phyloP scores from a whole-genome alignment of 2,329 filamentous ascomycete species.

The Pyricularia sp. region DNA sequence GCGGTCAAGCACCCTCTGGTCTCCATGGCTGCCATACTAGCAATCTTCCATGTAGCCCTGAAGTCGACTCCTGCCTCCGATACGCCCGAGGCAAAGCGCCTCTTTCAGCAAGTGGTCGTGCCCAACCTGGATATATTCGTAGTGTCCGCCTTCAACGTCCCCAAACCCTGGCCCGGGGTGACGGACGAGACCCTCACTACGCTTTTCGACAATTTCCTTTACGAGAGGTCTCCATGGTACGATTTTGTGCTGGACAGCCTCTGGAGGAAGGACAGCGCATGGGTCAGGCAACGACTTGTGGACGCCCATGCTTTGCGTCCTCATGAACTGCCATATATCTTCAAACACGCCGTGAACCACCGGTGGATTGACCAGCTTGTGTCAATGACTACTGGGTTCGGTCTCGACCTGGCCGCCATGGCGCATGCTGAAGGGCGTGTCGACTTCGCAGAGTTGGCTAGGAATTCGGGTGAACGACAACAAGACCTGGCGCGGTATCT shows the following conservation, averaged over 20 bases:
- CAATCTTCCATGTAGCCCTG: constrained; percentile 52
- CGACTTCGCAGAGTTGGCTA: constrained; percentile 70
- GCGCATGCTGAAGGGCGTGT: constrained; percentile 72
- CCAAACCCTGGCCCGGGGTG: constrained; percentile 62
- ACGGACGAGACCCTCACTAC: constrained; percentile 64
- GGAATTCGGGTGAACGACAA: constrained; percentile 52
- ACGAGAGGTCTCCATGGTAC: constrained; percentile 63
- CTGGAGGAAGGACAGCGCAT: constrained; percentile 81
- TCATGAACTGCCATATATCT: constrained; percentile 53
- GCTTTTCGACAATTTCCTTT: constrained; percentile 71
- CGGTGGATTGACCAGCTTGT: constrained; percentile 75
- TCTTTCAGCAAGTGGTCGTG: constrained; percentile 54
- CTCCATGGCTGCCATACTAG: constrained; percentile 69
- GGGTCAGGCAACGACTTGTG: constrained; percentile 70
- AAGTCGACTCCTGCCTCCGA: constrained; percentile 48
- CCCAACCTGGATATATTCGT: constrained; percentile 69
- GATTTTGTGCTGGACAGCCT: constrained; percentile 84
- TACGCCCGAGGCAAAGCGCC: constrained; percentile 47
- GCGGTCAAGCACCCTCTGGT: constrained; percentile 78
- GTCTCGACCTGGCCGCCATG: constrained; percentile 73
- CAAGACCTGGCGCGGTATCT: constrained; percentile 58
- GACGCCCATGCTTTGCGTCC: constrained; percentile 61
- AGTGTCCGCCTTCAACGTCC: constrained; percentile 63
- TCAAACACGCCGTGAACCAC: constrained; percentile 69
- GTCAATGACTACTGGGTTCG: constrained; percentile 68